Base-by-base conservation (phyloP, 2,329 filamentous ascomycete genomes). In the Aaosphaeria arxii region DNA sequence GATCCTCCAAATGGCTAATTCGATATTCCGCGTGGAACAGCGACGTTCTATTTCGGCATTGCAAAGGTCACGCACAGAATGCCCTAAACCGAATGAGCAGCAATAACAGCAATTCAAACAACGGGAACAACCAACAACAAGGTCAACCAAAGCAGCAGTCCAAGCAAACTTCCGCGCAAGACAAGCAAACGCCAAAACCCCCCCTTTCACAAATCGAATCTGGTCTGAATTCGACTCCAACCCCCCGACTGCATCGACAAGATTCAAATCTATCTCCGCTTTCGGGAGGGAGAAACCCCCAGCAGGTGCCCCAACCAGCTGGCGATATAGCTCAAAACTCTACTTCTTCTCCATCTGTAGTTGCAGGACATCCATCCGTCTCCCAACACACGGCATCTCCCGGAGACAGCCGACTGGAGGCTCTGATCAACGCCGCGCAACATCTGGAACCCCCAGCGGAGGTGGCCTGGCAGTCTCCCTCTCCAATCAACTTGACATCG, bases 11-110 rank as follows among this genome's bases (percentile, higher is more conserved):
- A 24, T 24, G 17, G 17, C 17, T 24, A 24, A 24, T 24, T 24
- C 17, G 17, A 24, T 24, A 24, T 24, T 24, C 17, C 17, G 17
- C 17, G 17, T 24, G 17, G 17, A 24, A 24, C 54, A 77, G 74
- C 62, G 74, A 77, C 65, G 74, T 79, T 41, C 55, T 79, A 41
- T 78, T 76, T 49, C 73, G 76, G 36, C 76, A 78, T 60, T 76
- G 74, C 57, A 78, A 77, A 67, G 73, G 76, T 45, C 76, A 78
- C 56, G 73, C 68, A 42, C 71, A 75, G 40, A 70, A 70, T 52
- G 62, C 64, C 28, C 50, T 69, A 48, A 70, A 69, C 51, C 56
- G 67, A 53, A 52, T 68, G 61, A 63, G 59, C 53, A 57, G 61
- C 55, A 59, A 51, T 52, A 47, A 59, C 50, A 54, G 66, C 61